Conservation (phyloP, 257 asterid species). For the Nicotiana undulata region DNA sequence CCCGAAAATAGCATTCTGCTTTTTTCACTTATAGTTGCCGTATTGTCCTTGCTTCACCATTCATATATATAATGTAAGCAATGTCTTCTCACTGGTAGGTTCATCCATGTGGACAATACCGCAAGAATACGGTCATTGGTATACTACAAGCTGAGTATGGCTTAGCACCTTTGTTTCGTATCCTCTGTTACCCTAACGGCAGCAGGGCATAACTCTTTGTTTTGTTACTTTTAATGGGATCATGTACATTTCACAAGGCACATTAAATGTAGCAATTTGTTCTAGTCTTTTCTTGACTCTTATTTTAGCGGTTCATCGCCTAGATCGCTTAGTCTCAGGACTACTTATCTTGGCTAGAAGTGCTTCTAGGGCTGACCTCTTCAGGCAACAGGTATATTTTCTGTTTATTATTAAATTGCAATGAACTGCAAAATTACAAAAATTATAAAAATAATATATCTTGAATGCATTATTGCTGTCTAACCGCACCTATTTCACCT, state of each 20-base stretch:
- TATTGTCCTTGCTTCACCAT: not conserved
- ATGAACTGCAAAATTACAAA: not conserved
- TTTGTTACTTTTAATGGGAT: slow-evolving; percentile 4
- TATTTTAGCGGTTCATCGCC: slow-evolving; percentile 73
- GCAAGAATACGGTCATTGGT: slow-evolving; percentile 90
- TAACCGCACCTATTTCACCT: not conserved
- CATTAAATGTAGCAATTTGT: not conserved
- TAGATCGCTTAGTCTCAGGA: slow-evolving; percentile 97
- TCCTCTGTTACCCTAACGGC: slow-evolving; percentile 28
- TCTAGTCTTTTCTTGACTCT: slow-evolving; percentile 39
- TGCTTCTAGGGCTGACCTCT: slow-evolving; percentile 77
- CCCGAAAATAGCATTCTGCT: not conserved
- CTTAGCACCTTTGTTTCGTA: slow-evolving; percentile 87
- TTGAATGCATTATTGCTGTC: not conserved
- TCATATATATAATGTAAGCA: not conserved
- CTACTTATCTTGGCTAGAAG: slow-evolving; percentile 92
- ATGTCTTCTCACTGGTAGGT: slow-evolving; percentile 35
- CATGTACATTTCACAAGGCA: not conserved
- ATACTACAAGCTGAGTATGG: slow-evolving; percentile 95
- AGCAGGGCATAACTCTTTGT: not conserved
- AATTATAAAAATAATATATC: not conserved
- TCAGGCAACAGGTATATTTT: slow-evolving; percentile 72
- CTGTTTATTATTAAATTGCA: not conserved
- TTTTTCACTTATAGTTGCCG: not conserved
- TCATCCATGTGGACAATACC: slow-evolving; percentile 97